Evolutionary conservation across 2,329 filamentous ascomycete species (phyloP), one percentile per base, ranked within the genome.

Genomic region (Xylariaceae sp.): DNA sequence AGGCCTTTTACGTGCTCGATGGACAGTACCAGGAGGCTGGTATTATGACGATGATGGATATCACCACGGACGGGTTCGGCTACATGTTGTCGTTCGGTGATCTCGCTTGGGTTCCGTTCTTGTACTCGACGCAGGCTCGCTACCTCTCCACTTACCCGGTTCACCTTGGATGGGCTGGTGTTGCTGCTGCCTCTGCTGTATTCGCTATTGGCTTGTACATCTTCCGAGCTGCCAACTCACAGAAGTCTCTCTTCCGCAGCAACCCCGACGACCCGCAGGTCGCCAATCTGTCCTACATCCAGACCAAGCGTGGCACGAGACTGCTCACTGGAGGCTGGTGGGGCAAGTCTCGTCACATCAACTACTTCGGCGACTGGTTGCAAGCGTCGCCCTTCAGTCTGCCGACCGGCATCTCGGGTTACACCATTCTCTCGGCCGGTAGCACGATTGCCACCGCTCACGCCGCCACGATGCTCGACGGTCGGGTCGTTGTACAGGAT

Each of bases 81-180:
- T 92, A 90, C 77, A 97, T 97, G 93, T 82, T 97, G 45, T 81
- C 90, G 2, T 97, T 97, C 72, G 93, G 92, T 58, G 93, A 97
- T 69, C 80, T 97, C 5, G 89, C 88, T 62, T 97, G 93, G 93
- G 83, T 97, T 2, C 93, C 93, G 0, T 96, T 96, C 73, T 81
- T 91, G 59, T 97, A 96, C 80, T 89, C 86, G 23, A 80, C 90
- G 34, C 92, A 96, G 75, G 85, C 88, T 5, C 86, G 90, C 34
- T 97, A 97, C 73, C 86, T 97, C 5, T 84, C 92, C 0, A 80
- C 88, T 9, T 89, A 95, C 75, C 93, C 93, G 0, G 78, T 92
- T 17, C 80, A 87, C 13, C 86, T 97, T 4, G 92, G 92, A 1
- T 77, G 83, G 44, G 67, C 77, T 10, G 89, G 89, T 6, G 78